phyloP scores from a whole-genome alignment of 2,329 filamentous ascomycete genomes.

The Aspergillus ibericus region DNA sequence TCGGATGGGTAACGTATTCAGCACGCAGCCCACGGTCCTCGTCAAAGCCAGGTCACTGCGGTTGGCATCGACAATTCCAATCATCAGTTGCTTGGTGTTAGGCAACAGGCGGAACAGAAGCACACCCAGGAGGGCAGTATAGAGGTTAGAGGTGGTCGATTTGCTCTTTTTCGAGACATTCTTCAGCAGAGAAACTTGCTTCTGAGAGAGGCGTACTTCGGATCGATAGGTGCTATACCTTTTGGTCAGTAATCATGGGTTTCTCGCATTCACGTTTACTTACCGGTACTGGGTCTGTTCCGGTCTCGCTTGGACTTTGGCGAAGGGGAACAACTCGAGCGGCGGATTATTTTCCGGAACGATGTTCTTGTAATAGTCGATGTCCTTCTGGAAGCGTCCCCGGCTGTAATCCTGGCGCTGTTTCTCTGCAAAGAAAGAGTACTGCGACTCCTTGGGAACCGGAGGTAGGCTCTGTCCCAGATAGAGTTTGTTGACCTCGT shows the following conservation, averaged over 20 bases:
- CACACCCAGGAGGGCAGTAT: background rate
- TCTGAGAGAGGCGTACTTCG: background rate
- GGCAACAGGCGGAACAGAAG: background rate
- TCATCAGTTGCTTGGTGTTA: background rate
- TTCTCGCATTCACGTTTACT: background rate
- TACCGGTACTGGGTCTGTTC: background rate
- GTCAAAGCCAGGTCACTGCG: background rate
- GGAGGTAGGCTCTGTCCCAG: background rate
- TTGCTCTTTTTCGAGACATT: background rate
- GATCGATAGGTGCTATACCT: background rate
- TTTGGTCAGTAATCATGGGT: background rate
- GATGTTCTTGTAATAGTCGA: background rate
- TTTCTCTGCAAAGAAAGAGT: background rate
- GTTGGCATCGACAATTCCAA: background rate
- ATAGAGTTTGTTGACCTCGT: background rate
- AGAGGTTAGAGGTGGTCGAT: background rate
- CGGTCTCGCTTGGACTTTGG: background rate
- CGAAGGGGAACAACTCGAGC: background rate
- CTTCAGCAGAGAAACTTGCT: background rate
- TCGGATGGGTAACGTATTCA: background rate
- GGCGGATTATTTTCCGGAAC: background rate
- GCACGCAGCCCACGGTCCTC: background rate
- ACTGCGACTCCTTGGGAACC: background rate
- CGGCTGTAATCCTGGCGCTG: background rate
- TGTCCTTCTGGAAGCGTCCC: background rate